Percentiles rank a stretch among this genome's conserved stretches.
Evolutionary conservation across 805 yeast genomes (phyloP).

Genomic region (Candida arabinofermentans): DNA sequence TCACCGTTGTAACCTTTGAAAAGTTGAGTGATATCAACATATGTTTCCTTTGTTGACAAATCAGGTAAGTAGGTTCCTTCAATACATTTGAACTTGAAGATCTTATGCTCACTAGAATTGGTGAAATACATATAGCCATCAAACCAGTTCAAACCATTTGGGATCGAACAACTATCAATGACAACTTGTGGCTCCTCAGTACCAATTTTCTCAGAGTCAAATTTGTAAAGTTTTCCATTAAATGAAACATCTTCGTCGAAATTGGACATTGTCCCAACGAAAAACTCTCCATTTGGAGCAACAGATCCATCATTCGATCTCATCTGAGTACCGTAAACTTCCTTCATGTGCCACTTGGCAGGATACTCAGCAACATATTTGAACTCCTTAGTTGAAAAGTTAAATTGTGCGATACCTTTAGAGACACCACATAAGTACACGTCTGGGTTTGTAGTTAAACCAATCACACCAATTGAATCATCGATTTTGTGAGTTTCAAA

Average conservation of each 20-base stretch:
- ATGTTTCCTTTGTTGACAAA: conserved; percentile 34
- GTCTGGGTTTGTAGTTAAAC: conserved; percentile 54
- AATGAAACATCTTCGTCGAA: conserved; percentile 26
- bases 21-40: conserved; percentile 31
- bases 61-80: conserved; percentile 28
- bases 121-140: conserved; percentile 46
- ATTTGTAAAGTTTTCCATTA: conserved; percentile 53
- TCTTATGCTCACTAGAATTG: conserved; percentile 44
- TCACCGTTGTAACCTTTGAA: conserved; percentile 14
- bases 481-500: conserved; percentile 33
- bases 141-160: conserved; percentile 71
- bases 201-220: conserved; percentile 26
- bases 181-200: conserved; percentile 28
- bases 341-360: conserved; percentile 33
- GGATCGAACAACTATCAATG: conserved; percentile 43
- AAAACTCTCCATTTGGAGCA: conserved; percentile 71
- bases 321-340: conserved; percentile 27
- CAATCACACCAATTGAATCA: conserved; percentile 66
- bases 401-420: conserved; percentile 57
- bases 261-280: conserved; percentile 74
- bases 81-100: conserved; percentile 44
- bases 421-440: conserved; percentile 58
- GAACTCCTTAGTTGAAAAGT: conserved; percentile 38
- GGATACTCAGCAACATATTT: conserved; percentile 37
- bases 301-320: conserved; percentile 83